Evolutionary conservation across 495 filamentous ascomycete genomes (phyloP).

Genomic region (Apodospora peruviana): DNA sequence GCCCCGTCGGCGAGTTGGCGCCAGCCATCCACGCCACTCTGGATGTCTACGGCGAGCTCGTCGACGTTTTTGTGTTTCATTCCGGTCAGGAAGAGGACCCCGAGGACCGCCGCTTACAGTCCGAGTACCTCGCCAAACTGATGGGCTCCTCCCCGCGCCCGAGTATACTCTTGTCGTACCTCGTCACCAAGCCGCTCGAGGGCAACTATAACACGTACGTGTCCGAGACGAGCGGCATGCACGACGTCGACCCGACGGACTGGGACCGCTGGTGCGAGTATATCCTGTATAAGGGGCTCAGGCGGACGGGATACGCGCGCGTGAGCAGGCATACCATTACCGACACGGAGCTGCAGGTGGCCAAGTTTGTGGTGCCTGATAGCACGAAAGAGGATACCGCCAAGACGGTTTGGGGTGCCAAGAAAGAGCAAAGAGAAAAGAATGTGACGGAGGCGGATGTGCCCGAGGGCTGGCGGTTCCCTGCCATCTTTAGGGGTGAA

Average conservation of each 20-base stretch:
- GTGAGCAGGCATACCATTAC: slow-evolving; percentile 88
- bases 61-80: slow-evolving; percentile 98
- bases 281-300: slow-evolving; percentile 87
- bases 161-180: slow-evolving; percentile 80
- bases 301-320: slow-evolving; percentile 82
- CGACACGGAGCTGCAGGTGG: slow-evolving; percentile 95
- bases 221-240: slow-evolving; percentile 79
- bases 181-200: slow-evolving; percentile 82
- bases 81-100: slow-evolving; percentile 97
- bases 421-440: slow-evolving; percentile 25
- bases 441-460: slow-evolving; percentile 60
- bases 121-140: slow-evolving; percentile 77
- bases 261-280: slow-evolving; percentile 99
- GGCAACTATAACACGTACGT: slow-evolving; percentile 99
- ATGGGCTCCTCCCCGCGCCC: slow-evolving; percentile 83
- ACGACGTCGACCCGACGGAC: slow-evolving; percentile 87
- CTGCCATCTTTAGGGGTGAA: slow-evolving; percentile 76
- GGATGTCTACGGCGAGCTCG: slow-evolving; percentile 80
- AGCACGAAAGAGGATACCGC: slow-evolving; percentile 56
- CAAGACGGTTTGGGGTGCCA: slow-evolving; percentile 33
- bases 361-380: slow-evolving; percentile 91
- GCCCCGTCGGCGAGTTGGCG: slow-evolving; percentile 88
- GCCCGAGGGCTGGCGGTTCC: slow-evolving; percentile 73
- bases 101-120: slow-evolving; percentile 86
- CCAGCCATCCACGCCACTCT: slow-evolving; percentile 95